phyloP scores from a whole-genome alignment of 176 grass and related monocot species.

The Sorghum bicolor region Sorghum_bicolor_NCBIv3 NC_012871.2:20559001-20559500 shows the following conservation, averaged over 20 bases:
- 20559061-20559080: constrained; percentile 64
- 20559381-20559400: background rate
- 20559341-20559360: constrained; percentile 20
- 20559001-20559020: constrained; percentile 77
- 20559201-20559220: constrained; percentile 33
- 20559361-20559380: background rate
- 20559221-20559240: constrained; percentile 35
- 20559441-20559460: background rate
- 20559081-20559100: constrained; percentile 28
- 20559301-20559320: constrained; percentile 24
- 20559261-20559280: constrained; percentile 42
- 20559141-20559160: constrained; percentile 55
- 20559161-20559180: constrained; percentile 45
- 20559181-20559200: constrained; percentile 37
- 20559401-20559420: background rate
- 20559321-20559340: background rate
- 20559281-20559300: constrained; percentile 49
- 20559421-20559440: background rate
- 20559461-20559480: background rate
- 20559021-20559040: constrained; percentile 80
- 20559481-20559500: background rate
- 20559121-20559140: constrained; percentile 62
- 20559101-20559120: constrained; percentile 51
- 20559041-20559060: constrained; percentile 70
- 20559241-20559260: constrained; percentile 49